Evolutionary conservation across 2,329 filamentous ascomycete genomes (phyloP), one percentile per base, ranked within the genome.

Genomic region (Pestalotiopsis sp.): DNA sequence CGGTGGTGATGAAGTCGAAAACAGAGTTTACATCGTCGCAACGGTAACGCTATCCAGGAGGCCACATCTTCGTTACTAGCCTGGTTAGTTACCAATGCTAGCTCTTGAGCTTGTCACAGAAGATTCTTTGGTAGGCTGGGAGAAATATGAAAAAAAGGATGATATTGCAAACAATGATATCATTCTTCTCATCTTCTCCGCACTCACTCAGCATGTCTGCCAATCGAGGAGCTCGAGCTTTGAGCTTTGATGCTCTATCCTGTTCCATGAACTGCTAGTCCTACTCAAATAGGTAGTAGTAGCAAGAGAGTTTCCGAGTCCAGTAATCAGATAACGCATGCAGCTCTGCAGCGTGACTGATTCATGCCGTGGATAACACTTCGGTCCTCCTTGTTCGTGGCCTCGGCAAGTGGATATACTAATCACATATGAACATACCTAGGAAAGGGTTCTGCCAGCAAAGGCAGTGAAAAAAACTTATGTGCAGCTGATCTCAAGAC

Each of bases 51-150:
- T 5, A 39, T 63, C 39, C 38, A 30, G 7, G 17, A 61, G 40
- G 20, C 22, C 20, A 52, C 30, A 35, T 35, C 6, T 39, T 17
- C 39, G 60, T 63, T 48, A 63, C 60, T 65, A 57, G 62, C 1
- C 2, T n/a, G 17, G 44, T n/a, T 65, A 56, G 22, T 11, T 7
- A 48, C 20, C 24, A 44, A 22, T 35, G 39, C 38, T 64, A 64
- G 20, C 35, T 52, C 17, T 2, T 6, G 38, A 61, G 35, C 26
- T 39, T 35, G 58, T 35, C 30, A 40, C 24, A 30, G 38, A 39
- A 38, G 38, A 62, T n/a, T 40, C 11, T 65, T 26, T 65, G 62
- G 35, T 48, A 56, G 62, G 44, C 44, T 62, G 10, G 59, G 59
- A 35, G 22, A 39, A 20, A 65, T 65, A 26, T 22, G 20, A 11